These are phyloP conservation scores for Aspergillus jensenii DNA, from an alignment of 2,329 filamentous ascomycete genomes.

Conservation along the genomic window DNA sequence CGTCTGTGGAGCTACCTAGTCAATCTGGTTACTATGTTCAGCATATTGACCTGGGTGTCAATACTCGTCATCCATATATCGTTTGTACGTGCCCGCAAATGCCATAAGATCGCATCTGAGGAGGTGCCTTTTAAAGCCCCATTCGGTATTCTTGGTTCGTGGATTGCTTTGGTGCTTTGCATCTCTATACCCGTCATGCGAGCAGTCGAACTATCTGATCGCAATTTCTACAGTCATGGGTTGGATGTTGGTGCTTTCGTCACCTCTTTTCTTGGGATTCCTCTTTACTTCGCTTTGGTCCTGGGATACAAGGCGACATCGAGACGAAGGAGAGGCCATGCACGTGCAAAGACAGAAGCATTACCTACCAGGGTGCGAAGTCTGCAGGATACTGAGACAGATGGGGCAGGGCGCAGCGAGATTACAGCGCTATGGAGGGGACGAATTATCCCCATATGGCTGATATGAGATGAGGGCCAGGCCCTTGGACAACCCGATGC, in stretches of 20 bases:
- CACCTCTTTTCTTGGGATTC: conserved; percentile 73
- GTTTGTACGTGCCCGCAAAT: conserved; percentile 62
- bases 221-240: conserved; percentile 41
- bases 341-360: conserved; percentile 61
- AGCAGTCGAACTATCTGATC: conserved; percentile 70
- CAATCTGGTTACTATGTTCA: conserved; percentile 66
- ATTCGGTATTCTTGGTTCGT: conserved; percentile 67
- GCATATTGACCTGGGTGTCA: conserved; percentile 65
- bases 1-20: conserved; percentile 64
- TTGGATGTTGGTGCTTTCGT: conserved; percentile 73
- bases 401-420: not conserved
- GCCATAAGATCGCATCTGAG: conserved; percentile 57
- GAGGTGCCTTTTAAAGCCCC: conserved; percentile 66
- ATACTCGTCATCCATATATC: conserved; percentile 66
- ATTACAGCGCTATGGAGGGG: not conserved
- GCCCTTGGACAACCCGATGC: not conserved
- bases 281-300: conserved; percentile 67
- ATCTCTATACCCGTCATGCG: conserved; percentile 74
- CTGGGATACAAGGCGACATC: conserved; percentile 63
- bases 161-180: conserved; percentile 66
- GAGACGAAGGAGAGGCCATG: conserved; percentile 47
- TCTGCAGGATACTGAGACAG: not conserved
- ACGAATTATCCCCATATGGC: conserved; percentile 8
- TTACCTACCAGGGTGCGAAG: conserved; percentile 56
- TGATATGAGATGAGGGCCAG: not conserved